phyloP scores from a whole-genome alignment of 1,284 basidiomycete genomes.

The Laetiporus sulphureus region DNA sequence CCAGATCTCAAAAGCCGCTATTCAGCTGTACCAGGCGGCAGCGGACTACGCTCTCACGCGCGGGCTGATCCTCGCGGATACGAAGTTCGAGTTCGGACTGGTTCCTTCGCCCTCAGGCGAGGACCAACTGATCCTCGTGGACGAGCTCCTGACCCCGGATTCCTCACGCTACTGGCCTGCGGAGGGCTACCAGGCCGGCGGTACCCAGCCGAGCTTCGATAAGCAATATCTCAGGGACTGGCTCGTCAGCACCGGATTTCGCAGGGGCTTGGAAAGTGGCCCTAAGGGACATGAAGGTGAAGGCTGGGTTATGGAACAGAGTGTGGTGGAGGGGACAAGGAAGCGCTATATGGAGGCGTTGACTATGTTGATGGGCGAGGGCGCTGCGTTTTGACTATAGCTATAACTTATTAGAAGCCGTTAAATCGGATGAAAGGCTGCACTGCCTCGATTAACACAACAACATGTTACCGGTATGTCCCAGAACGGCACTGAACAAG shows the following conservation, averaged over 20 bases:
- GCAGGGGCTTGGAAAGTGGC: slow-evolving; percentile 73
- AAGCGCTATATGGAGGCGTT: slow-evolving; percentile 77
- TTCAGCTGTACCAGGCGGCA: slow-evolving; percentile 74
- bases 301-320: slow-evolving; percentile 71
- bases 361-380: slow-evolving; percentile 50
- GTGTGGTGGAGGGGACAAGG: slow-evolving; percentile 74
- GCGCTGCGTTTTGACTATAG: too few relatives aligned
- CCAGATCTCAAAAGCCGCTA: slow-evolving; percentile 50
- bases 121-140: slow-evolving; percentile 79
- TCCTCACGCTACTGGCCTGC: slow-evolving; percentile 96
- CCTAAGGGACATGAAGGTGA: slow-evolving; percentile 58
- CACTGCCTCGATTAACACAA: too few relatives aligned
- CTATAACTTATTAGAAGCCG: too few relatives aligned
- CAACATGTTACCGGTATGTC: too few relatives aligned
- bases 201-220: slow-evolving; percentile 87
- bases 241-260: slow-evolving; percentile 69
- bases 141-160: slow-evolving; percentile 96
- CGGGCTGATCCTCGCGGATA: slow-evolving; percentile 95
- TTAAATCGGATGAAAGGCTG: neutral
- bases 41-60: slow-evolving; percentile 70
- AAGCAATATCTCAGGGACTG: slow-evolving; percentile 97
- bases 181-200: slow-evolving; percentile 67
- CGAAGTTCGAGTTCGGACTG: slow-evolving; percentile 78
- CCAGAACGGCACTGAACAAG: too few relatives aligned
- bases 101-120: slow-evolving; percentile 32